Percentiles rank a stretch among this genome's conserved stretches.
Conservation (phyloP, 2,329 filamentous ascomycete species). For the Paraphoma chrysanthemicola region DNA sequence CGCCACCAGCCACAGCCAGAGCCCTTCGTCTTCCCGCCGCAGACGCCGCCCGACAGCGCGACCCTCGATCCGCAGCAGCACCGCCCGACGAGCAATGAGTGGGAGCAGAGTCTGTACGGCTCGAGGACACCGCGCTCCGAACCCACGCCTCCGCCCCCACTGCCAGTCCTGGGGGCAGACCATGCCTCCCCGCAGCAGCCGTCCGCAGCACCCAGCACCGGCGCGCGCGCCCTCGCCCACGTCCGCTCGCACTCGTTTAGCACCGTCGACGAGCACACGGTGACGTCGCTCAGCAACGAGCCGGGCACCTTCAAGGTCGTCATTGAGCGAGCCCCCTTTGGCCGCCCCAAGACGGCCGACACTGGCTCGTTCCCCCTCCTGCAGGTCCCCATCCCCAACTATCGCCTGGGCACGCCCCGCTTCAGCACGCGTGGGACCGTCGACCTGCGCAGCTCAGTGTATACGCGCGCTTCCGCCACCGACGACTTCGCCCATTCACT, state of each 20-base stretch:
- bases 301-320: slow-evolving; percentile 78
- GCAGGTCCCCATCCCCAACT: slow-evolving; percentile 81
- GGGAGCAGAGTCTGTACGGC: slow-evolving; percentile 45
- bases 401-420: slow-evolving; percentile 80
- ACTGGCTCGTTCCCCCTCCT: slow-evolving; percentile 64
- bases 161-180: slow-evolving; percentile 22
- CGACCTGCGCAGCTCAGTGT: slow-evolving; percentile 80
- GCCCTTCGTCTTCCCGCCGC: slow-evolving; percentile 48
- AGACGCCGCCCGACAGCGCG: slow-evolving; percentile 48
- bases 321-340: slow-evolving; percentile 72
- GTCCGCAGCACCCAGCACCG: slow-evolving; percentile 21
- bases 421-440: slow-evolving; percentile 81
- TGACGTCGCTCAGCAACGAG: slow-evolving; percentile 59
- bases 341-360: slow-evolving; percentile 70
- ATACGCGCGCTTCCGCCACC: slow-evolving; percentile 68
- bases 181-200: slow-evolving; percentile 22
- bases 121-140: slow-evolving; percentile 40
- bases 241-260: slow-evolving; percentile 76
- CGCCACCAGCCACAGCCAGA: slow-evolving; percentile 41
- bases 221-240: slow-evolving; percentile 34
- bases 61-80: slow-evolving; percentile 35
- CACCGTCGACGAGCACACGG: slow-evolving; percentile 70
- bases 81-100: slow-evolving; percentile 45
- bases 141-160: slow-evolving; percentile 28
- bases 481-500: slow-evolving; percentile 73